These are phyloP conservation scores for Raddia guianensis DNA, from an alignment of 176 grass and related monocot species.

Conservation along the genomic window DNA sequence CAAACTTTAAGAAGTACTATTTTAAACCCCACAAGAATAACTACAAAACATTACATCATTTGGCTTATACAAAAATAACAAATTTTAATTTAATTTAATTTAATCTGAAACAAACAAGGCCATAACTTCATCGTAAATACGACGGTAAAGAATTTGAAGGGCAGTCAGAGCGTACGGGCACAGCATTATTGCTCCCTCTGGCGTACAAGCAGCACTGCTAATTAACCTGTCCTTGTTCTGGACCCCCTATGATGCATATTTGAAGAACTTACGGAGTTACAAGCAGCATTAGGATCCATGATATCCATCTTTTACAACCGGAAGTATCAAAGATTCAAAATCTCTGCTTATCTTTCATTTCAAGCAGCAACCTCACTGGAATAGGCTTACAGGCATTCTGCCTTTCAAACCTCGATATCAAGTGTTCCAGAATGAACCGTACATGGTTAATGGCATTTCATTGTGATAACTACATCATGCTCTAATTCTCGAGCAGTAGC, in stretches of 20 bases:
- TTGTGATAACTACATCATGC: not conserved
- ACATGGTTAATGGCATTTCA: slow-evolving; percentile 12
- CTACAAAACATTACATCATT: too few species aligned
- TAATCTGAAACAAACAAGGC: too few species aligned
- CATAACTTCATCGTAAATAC: not conserved
- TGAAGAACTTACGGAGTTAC: not conserved
- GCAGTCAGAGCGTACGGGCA: not conserved
- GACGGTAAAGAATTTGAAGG: not conserved
- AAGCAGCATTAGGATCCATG: too few species aligned
- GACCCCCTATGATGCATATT: not conserved
- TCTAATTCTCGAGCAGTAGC: slow-evolving; percentile 13
- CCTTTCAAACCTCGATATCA: not conserved
- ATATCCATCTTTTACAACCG: not conserved
- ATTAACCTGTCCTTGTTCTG: not conserved
- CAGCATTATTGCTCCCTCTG: not conserved
- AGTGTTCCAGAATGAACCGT: not conserved
- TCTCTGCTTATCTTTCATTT: not conserved
- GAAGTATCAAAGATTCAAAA: not conserved
- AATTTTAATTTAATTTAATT: too few species aligned
- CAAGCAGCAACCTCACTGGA: not conserved
- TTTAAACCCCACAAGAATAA: too few species aligned
- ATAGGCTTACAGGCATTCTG: not conserved
- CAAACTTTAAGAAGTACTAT: too few species aligned
- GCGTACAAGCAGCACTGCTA: not conserved
- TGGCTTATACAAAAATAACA: too few species aligned